A percentile compares a stretch with the other conserved stretches of the same genome.
phyloP scores from a whole-genome alignment of 1,139 yeast species.

The Suhomyces choctaworum region DNA sequence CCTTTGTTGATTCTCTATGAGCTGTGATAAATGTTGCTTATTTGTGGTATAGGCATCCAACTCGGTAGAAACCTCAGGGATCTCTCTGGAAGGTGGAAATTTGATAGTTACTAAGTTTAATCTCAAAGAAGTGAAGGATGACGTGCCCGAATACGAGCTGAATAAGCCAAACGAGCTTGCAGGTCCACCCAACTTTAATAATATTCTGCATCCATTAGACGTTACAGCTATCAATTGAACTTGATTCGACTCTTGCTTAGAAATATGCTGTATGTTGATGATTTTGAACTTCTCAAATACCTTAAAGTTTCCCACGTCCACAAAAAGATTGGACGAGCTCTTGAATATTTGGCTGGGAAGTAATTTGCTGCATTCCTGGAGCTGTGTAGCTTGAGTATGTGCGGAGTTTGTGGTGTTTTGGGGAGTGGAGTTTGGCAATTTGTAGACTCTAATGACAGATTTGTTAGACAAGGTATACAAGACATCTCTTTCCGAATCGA shows the following conservation, averaged over 20 bases:
- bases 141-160: conserved; percentile 10
- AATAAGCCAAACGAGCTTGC: conserved; percentile 32
- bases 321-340: conserved; percentile 58
- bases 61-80: conserved; percentile 55
- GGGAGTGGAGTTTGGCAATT: conserved; percentile 29
- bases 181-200: conserved; percentile 49
- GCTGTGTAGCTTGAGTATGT: conserved; percentile 28
- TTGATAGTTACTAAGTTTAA: conserved; percentile 54
- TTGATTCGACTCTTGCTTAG: conserved; percentile 64
- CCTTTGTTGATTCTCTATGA: conserved; percentile 46
- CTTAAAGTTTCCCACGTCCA: conserved; percentile 42
- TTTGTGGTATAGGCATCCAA: conserved; percentile 44
- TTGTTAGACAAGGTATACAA: conserved; percentile 81
- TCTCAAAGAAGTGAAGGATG: conserved; percentile 21
- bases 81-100: conserved; percentile 72
- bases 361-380: conserved; percentile 41
- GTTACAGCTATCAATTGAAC: conserved; percentile 85
- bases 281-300: conserved; percentile 53
- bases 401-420: conserved; percentile 20
- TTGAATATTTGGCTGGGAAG: conserved; percentile 53
- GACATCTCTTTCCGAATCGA: conserved; percentile 76
- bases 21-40: conserved; percentile 44
- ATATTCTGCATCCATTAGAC: conserved; percentile 78
- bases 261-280: conserved; percentile 62
- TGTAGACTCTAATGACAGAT: conserved; percentile 81